Conservation (phyloP, 2,329 filamentous ascomycete species). For the Aspergillus persii region DNA sequence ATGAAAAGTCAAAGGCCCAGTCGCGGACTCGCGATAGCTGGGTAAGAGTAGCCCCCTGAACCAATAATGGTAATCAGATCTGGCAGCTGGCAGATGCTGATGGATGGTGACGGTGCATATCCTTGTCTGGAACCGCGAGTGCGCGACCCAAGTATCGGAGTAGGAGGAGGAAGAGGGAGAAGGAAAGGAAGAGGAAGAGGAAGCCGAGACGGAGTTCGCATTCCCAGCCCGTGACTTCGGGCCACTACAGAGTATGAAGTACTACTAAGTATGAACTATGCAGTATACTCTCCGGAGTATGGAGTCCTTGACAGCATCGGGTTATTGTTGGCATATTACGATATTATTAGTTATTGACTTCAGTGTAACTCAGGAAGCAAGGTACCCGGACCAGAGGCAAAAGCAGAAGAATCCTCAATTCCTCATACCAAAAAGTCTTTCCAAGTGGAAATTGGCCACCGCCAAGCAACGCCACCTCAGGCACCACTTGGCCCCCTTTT, state of each 20-base stretch:
- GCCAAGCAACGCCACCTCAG: conserved; percentile 12
- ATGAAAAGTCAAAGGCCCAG: neutral
- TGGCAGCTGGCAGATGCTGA: neutral
- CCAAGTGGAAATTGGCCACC: neutral
- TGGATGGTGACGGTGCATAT: neutral
- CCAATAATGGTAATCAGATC: neutral
- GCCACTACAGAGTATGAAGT: too few species aligned
- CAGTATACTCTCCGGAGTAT: neutral
- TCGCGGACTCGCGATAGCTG: neutral
- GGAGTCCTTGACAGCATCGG: too few species aligned
- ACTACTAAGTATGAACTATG: too few species aligned
- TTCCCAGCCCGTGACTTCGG: neutral
- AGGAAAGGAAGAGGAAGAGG: too few species aligned
- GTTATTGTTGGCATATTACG: neutral
- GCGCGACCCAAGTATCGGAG: neutral
- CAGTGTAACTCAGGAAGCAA: neutral
- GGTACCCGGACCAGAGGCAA: neutral
- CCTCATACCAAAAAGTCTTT: too few species aligned
- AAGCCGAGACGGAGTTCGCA: neutral
- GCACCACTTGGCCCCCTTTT: neutral
- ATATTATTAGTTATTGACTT: neutral
- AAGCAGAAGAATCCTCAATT: neutral
- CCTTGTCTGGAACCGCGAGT: neutral
- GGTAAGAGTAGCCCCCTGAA: neutral
- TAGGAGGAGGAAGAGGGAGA: too few species aligned